Base-by-base conservation (phyloP, 2,329 filamentous ascomycete genomes). In the Cordyceps fumosorosea region DNA sequence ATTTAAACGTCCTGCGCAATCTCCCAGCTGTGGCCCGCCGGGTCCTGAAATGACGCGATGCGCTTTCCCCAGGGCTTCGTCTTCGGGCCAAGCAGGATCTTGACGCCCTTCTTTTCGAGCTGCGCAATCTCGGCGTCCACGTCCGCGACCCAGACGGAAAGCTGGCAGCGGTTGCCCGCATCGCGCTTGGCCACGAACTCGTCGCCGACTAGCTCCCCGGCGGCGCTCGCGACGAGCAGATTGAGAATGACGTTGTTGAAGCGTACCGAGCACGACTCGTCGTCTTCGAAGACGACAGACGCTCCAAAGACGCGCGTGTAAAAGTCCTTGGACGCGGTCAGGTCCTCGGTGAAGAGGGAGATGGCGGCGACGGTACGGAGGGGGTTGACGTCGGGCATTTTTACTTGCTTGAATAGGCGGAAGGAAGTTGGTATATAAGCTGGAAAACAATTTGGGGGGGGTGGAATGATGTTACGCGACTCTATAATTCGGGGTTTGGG, bases 41-140 rank as follows among this genome's bases (percentile, higher is more conserved):
- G 64, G 45, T 66, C 62, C 56, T 64, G 56, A 63, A 65, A 65
- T 1, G 63, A 63, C n/a, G 60, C 64, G 5, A 55, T 55, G 6
- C 54, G 51, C 62, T 63, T 51, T 2, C 63, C 63, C 62, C 63
- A 65, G 2, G 62, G 64, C 60, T 64, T 65, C 42, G 52, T 53
- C 54, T 62, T 53, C 18, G 64, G 60, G 18, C 56, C 59, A 3
- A 44, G 59, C 40, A 62, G 5, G 37, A 65, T 63, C 14, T 50
- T 57, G 32, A 66, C 64, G 40, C 63, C 64, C 24, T 50, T 40
- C 11, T 8, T n/a, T 20, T 26, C 8, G 26, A 66, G 52, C 54
- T 24, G 56, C 37, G 40, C 63, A 16, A 64, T 50, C 26, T 65
- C 61, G 7, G 47, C 59, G 42, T 66, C 65, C 11, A 66, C 62